Conservation (phyloP, 2,329 filamentous ascomycete species). For the Stagonosporopsis chrysanthemi region DNA sequence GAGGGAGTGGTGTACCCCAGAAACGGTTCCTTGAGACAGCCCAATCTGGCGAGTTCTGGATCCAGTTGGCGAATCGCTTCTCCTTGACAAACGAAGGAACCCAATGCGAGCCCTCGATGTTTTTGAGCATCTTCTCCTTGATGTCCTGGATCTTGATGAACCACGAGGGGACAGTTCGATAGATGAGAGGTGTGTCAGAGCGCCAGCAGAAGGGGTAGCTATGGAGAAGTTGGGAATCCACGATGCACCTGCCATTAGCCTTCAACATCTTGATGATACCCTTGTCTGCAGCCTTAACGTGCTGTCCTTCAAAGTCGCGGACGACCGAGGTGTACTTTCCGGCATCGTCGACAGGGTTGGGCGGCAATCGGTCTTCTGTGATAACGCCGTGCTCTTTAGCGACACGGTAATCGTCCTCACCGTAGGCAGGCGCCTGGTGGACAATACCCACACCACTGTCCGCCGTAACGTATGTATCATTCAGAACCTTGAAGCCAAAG, state of each 20-base stretch:
- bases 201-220: slow-evolving; percentile 94
- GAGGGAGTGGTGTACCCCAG: slow-evolving; percentile 91
- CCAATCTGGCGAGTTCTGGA: slow-evolving; percentile 90
- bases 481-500: slow-evolving; percentile 79
- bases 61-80: slow-evolving; percentile 90
- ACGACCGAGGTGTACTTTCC: slow-evolving; percentile 81
- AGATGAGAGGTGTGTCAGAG: slow-evolving; percentile 94
- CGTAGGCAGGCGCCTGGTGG: slow-evolving; percentile 91
- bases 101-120: slow-evolving; percentile 90
- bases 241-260: slow-evolving; percentile 75
- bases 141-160: slow-evolving; percentile 88
- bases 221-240: slow-evolving; percentile 87
- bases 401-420: slow-evolving; percentile 94
- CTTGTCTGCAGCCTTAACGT: slow-evolving; percentile 93
- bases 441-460: slow-evolving; percentile 94
- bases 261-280: slow-evolving; percentile 91
- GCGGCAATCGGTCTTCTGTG: slow-evolving; percentile 77
- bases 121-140: slow-evolving; percentile 87
- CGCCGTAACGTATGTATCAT: slow-evolving; percentile 84
- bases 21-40: slow-evolving; percentile 93
- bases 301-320: slow-evolving; percentile 80
- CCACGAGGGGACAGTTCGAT: slow-evolving; percentile 91
- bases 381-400: slow-evolving; percentile 80
- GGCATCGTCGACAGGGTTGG: slow-evolving; percentile 86
- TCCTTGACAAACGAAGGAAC: slow-evolving; percentile 91